A percentile compares a stretch with the other conserved stretches of the same genome.
Conservation (phyloP, 106 monocot species). For the Chionographis japonica region DNA sequence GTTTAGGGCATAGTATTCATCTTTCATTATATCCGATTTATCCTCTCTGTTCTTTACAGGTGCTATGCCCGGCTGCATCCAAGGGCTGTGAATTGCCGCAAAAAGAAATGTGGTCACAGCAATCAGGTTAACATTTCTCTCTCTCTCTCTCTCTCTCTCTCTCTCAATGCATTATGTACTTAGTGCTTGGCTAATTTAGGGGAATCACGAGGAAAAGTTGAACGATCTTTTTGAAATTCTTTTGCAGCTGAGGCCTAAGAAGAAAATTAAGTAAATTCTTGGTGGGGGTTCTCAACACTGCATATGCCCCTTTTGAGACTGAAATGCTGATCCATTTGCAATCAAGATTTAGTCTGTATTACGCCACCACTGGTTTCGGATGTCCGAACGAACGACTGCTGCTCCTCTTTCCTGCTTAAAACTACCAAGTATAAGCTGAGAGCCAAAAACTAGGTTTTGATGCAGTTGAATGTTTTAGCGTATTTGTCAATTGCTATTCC, state of each 20-base stretch:
- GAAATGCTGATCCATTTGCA: not conserved
- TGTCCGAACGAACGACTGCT: too few species aligned
- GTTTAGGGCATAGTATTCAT: too few species aligned
- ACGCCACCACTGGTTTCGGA: too few species aligned
- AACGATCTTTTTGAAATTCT: not conserved
- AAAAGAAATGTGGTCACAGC: slow-evolving; percentile 97
- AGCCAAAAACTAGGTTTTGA: too few species aligned
- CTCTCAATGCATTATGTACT: not conserved
- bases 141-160: not conserved
- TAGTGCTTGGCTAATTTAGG: not conserved
- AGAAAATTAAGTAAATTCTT: slow-evolving; percentile 44
- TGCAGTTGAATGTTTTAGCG: too few species aligned
- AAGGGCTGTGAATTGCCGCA: slow-evolving; percentile 89
- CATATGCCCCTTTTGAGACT: too few species aligned
- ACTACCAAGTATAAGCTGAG: too few species aligned
- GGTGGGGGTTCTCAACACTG: too few species aligned
- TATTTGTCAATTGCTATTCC: too few species aligned
- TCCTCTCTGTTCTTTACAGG: slow-evolving; percentile 31
- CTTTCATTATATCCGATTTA: too few species aligned
- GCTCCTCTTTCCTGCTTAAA: too few species aligned
- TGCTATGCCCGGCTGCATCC: slow-evolving; percentile 92
- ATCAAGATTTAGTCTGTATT: too few species aligned
- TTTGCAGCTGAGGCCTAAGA: slow-evolving; percentile 58
- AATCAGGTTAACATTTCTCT: slow-evolving; percentile 51
- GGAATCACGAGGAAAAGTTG: not conserved